Evolutionary conservation across 202 grass and related monocot genomes (phyloP).

Genomic region (Sporobolus alterniflorus): DNA sequence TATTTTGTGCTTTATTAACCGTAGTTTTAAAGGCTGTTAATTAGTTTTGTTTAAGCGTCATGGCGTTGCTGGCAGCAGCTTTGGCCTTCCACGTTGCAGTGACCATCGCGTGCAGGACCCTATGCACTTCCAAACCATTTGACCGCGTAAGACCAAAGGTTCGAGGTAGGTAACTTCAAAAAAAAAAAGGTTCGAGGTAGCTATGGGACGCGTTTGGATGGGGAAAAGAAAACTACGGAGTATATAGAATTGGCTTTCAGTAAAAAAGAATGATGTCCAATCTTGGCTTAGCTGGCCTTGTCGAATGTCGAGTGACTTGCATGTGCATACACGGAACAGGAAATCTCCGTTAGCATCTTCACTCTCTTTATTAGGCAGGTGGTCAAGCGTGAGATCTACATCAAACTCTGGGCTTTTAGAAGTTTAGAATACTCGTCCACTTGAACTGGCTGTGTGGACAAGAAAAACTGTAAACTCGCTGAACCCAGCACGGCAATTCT

Average conservation of each 20-base stretch:
- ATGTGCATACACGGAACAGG: conserved; percentile 20
- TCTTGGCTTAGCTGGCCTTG: not conserved
- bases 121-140: conserved; percentile 15
- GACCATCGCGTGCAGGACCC: not conserved
- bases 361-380: conserved; percentile 27
- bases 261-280: not conserved
- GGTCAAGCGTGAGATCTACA: conserved; percentile 29
- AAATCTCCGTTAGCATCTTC: conserved; percentile 26
- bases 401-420: conserved; percentile 18
- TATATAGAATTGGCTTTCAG: too few species aligned
- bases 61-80: conserved; percentile 25
- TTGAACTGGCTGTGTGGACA: not conserved
- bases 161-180: conserved; percentile 36
- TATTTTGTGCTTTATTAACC: conserved; percentile 10
- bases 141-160: conserved; percentile 16
- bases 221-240: conserved; percentile 6
- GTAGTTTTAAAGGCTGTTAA: not conserved
- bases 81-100: not conserved
- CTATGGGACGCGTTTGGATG: conserved; percentile 29
- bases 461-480: conserved; percentile 16
- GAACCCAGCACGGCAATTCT: too few species aligned
- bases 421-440: conserved; percentile 1
- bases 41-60: not conserved
- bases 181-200: conserved; percentile 30
- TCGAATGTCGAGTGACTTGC: conserved; percentile 30